Evolutionary conservation across 1,139 yeast species (phyloP).

Genomic region (Pichia sp.): DNA sequence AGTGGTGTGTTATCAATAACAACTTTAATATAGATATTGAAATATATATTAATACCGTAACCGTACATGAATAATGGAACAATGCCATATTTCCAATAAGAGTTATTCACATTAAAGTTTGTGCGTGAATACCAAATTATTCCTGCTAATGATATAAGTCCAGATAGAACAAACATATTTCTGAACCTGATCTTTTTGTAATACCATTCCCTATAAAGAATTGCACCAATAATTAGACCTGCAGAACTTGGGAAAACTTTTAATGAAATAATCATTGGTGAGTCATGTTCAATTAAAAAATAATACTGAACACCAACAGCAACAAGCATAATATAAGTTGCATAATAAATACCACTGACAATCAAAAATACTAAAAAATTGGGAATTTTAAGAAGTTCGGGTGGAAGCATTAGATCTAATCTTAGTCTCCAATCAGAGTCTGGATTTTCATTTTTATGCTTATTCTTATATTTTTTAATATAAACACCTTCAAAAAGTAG

Average conservation of each 20-base stretch:
- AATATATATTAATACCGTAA: slow-evolving; percentile 16
- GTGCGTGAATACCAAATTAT: slow-evolving; percentile 25
- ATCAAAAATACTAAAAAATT: slow-evolving; percentile 18
- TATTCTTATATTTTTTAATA: slow-evolving; percentile 14
- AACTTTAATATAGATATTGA: slow-evolving; percentile 19
- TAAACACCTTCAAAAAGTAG: slow-evolving; percentile 19
- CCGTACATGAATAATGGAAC: slow-evolving; percentile 22
- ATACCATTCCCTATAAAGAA: slow-evolving; percentile 9
- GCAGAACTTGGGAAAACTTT: slow-evolving; percentile 25
- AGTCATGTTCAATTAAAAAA: slow-evolving; percentile 16
- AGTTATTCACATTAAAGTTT: slow-evolving; percentile 14
- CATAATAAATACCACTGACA: slow-evolving; percentile 11
- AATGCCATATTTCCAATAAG: slow-evolving; percentile 29
- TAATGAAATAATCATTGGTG: slow-evolving; percentile 26
- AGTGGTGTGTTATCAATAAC: slow-evolving; percentile 29
- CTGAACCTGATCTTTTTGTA: slow-evolving; percentile 18
- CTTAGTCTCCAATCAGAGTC: slow-evolving; percentile 15
- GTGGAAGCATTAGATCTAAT: slow-evolving; percentile 21
- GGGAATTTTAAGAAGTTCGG: slow-evolving; percentile 16
- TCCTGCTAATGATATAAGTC: slow-evolving; percentile 14
- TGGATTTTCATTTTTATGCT: slow-evolving; percentile 2
- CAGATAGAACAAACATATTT: slow-evolving; percentile 18
- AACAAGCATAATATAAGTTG: slow-evolving; percentile 9
- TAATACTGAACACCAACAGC: slow-evolving; percentile 16
- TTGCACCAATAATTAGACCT: slow-evolving; percentile 15